These are phyloP conservation scores for Penicillium desertorum DNA, from an alignment of 495 filamentous ascomycete species.

Conservation along the genomic window DNA sequence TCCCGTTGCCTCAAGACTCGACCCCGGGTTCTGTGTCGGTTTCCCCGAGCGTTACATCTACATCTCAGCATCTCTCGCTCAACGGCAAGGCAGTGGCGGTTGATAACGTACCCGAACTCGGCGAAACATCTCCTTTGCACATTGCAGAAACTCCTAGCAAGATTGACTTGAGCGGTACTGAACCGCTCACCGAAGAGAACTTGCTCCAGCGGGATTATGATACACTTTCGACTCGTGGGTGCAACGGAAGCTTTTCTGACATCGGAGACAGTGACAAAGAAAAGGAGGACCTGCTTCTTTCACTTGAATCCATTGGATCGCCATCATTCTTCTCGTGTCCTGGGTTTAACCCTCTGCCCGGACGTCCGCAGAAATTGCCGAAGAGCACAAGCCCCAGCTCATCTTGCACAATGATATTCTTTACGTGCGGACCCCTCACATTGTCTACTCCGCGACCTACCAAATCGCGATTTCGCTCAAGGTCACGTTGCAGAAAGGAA, in stretches of 20 bases:
- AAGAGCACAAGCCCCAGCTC: slow-evolving; percentile 20
- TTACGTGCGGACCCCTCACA: slow-evolving; percentile 19
- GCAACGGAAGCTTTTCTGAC: slow-evolving; percentile 17
- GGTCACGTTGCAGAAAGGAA: slow-evolving; percentile 20
- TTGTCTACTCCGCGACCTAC: slow-evolving; percentile 21
- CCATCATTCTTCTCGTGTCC: too few relatives aligned
- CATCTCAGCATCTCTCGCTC: not conserved
- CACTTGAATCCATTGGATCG: not conserved
- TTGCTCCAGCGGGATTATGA: not conserved
- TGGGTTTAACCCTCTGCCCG: not conserved
- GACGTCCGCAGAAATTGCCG: not conserved
- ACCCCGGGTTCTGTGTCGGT: not conserved
- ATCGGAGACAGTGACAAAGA: not conserved
- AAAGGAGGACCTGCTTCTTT: not conserved
- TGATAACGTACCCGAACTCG: not conserved
- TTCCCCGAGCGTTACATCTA: slow-evolving; percentile 5
- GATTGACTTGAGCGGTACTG: not conserved
- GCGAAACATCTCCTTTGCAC: not conserved
- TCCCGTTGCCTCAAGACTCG: not conserved
- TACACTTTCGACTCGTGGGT: slow-evolving; percentile 17
- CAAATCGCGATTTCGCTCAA: slow-evolving; percentile 24
- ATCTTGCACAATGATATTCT: slow-evolving; percentile 24
- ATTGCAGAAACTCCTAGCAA: not conserved
- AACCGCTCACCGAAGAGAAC: slow-evolving; percentile 5
- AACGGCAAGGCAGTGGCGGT: not conserved